Evolutionary conservation across 345 rosid species (phyloP).

Genomic region (Eucalyptus tenuipes): DNA sequence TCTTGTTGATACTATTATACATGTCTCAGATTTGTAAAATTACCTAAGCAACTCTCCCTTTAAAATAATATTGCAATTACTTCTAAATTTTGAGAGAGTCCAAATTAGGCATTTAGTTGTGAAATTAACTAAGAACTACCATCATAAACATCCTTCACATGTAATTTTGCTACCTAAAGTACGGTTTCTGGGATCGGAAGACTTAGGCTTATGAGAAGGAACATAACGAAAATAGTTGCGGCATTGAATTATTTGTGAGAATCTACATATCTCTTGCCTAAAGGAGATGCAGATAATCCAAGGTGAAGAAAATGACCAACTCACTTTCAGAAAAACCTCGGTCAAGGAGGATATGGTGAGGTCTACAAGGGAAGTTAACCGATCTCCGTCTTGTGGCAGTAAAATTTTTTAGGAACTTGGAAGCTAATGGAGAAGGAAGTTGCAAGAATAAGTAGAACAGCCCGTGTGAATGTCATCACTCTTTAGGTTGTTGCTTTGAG

Average conservation of each 20-base stretch:
- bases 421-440: neutral
- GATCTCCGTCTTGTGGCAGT: neutral
- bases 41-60: no score
- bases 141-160: neutral
- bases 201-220: neutral
- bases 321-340: neutral
- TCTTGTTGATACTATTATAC: no score
- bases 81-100: no score
- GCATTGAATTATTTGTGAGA: neutral
- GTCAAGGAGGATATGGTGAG: neutral
- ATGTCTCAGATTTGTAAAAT: no score
- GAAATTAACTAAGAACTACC: no score
- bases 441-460: neutral
- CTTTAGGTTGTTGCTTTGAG: neutral
- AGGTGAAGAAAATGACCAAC: neutral
- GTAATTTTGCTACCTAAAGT: neutral
- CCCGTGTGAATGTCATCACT: neutral
- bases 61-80: no score
- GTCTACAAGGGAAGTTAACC: neutral
- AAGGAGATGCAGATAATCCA: neutral
- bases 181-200: neutral
- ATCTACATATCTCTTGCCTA: neutral
- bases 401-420: neutral
- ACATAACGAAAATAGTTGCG: neutral
- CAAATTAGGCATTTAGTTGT: no score